phyloP scores from a whole-genome alignment of 768 basidiomycete genomes.

The Tricholoma flavovirens region DNA sequence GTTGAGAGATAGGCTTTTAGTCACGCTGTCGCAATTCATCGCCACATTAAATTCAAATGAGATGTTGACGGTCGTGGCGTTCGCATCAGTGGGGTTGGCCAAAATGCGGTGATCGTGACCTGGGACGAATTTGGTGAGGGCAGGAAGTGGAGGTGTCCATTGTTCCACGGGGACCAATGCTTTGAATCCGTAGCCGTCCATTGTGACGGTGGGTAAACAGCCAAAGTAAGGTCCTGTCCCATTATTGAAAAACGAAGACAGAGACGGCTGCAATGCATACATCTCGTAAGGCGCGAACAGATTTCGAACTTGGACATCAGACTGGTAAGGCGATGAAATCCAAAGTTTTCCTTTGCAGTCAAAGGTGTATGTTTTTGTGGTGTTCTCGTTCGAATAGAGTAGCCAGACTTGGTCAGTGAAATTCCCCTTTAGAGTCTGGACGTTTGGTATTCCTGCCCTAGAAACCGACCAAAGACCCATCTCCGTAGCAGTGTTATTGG shows the following conservation, averaged over 20 bases:
- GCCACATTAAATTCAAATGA: constrained; percentile 69
- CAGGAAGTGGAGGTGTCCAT: constrained; percentile 70
- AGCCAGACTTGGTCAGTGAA: constrained; percentile 74
- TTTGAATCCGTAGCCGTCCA: constrained; percentile 79
- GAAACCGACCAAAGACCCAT: constrained; percentile 85
- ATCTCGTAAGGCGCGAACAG: constrained; percentile 79
- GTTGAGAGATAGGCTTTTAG: constrained; percentile 55
- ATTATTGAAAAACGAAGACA: constrained; percentile 56
- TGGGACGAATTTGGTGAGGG: constrained; percentile 73
- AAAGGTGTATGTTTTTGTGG: constrained; percentile 55
- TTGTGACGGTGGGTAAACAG: constrained; percentile 59
- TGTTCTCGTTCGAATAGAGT: constrained; percentile 82
- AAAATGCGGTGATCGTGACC: constrained; percentile 81
- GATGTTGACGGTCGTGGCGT: constrained; percentile 59
- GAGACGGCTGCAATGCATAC: constrained; percentile 64
- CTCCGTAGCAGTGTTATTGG: constrained; percentile 74
- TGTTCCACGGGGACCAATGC: constrained; percentile 61
- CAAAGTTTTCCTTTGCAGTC: constrained; percentile 54
- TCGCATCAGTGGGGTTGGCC: constrained; percentile 36
- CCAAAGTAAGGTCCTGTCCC: constrained; percentile 62
- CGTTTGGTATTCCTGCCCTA: constrained; percentile 50
- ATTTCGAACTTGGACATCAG: constrained; percentile 61
- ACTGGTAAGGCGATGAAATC: constrained; percentile 76
- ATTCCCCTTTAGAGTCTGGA: constrained; percentile 59
- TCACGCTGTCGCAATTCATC: constrained; percentile 74